phyloP scores from a whole-genome alignment of 352 stramenopile species.

The Globisporangium recalcitrans region DNA sequence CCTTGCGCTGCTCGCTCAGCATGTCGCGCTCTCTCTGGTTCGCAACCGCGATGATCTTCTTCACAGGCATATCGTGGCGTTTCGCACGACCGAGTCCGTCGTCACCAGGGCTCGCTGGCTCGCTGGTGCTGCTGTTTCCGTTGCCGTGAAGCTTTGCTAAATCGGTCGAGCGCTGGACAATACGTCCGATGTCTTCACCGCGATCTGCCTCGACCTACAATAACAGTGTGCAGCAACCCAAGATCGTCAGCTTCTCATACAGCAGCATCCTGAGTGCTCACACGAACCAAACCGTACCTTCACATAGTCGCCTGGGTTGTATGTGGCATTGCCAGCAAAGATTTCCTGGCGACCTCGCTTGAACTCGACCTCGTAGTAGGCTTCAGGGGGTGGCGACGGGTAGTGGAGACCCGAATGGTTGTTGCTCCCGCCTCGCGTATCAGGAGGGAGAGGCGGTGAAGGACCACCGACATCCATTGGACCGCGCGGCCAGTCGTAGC shows the following conservation, averaged over 20 bases:
- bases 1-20: slow-evolving; percentile 88
- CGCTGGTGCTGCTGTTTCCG: slow-evolving; percentile 16
- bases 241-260: neutral
- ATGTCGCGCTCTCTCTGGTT: slow-evolving; percentile 91
- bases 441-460: slow-evolving; percentile 59
- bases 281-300: slow-evolving; percentile 75
- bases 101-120: slow-evolving; percentile 27
- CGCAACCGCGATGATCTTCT: slow-evolving; percentile 92
- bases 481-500: slow-evolving; percentile 60
- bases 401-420: slow-evolving; percentile 25
- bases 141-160: slow-evolving; percentile 62
- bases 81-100: slow-evolving; percentile 46
- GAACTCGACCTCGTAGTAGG: slow-evolving; percentile 94
- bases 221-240: neutral
- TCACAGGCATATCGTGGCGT: slow-evolving; percentile 70
- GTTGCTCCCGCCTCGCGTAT: slow-evolving; percentile 24
- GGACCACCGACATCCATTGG: slow-evolving; percentile 27
- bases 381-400: slow-evolving; percentile 58
- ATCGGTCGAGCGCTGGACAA: slow-evolving; percentile 87
- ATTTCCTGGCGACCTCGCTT: slow-evolving; percentile 91
- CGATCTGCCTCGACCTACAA: slow-evolving; percentile 94
- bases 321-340: slow-evolving; percentile 80
- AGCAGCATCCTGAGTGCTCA: too few species aligned
- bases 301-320: slow-evolving; percentile 92
- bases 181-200: slow-evolving; percentile 94